Evolutionary conservation across 2,329 filamentous ascomycete species (phyloP).

Genomic region (Pseudocercospora pini-densiflorae): DNA sequence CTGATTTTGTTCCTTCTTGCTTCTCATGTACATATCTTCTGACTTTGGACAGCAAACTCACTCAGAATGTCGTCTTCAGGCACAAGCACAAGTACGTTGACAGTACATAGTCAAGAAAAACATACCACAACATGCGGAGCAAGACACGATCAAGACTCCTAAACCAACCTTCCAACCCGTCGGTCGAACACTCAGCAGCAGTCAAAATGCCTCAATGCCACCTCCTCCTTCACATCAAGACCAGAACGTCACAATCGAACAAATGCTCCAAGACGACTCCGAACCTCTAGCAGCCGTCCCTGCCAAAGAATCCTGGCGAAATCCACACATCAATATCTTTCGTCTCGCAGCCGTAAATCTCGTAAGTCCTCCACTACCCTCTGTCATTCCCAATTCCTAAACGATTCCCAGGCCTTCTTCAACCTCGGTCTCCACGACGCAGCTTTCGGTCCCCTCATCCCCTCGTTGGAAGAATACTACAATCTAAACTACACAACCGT

Average conservation of each 20-base stretch:
- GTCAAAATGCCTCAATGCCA: background rate
- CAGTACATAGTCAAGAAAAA: background rate
- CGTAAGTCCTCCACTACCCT: background rate
- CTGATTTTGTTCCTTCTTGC: background rate
- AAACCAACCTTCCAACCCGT: constrained; percentile 8
- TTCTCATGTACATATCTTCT: background rate
- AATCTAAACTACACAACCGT: constrained; percentile 62
- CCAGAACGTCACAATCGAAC: constrained; percentile 8
- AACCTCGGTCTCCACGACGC: constrained; percentile 21
- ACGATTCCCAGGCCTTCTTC: constrained; percentile 11
- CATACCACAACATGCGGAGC: background rate
- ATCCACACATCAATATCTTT: constrained; percentile 17
- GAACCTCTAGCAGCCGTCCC: background rate
- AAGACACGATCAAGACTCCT: background rate
- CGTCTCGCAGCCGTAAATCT: constrained; percentile 13
- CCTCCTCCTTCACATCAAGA: background rate
- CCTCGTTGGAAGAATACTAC: constrained; percentile 60
- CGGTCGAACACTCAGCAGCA: background rate
- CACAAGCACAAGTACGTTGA: background rate
- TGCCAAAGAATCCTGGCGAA: constrained; percentile 19
- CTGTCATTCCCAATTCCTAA: too few species aligned
- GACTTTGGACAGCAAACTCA: too few species aligned
- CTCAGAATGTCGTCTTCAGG: background rate
- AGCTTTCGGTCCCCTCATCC: constrained; percentile 16
- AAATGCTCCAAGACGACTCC: constrained; percentile 12